Conservation (phyloP, 371 early-diverging fungal genomes). For the Mortierella sp. region DNA sequence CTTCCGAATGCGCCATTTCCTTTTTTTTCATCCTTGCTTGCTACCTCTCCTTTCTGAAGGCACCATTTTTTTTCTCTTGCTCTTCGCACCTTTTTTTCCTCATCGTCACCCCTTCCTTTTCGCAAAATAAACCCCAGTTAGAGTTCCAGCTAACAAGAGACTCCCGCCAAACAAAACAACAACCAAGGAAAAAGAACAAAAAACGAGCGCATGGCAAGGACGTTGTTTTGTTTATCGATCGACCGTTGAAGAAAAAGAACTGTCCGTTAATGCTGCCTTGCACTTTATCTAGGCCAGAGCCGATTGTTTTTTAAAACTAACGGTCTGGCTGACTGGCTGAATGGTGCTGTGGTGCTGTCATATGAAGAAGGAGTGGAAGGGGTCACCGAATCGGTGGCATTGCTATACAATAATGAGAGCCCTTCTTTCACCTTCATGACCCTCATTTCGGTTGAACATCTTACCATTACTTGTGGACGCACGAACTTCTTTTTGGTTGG, state of each 20-base stretch:
- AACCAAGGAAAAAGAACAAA: background rate
- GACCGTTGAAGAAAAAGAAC: background rate
- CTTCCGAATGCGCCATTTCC: conserved; percentile 7
- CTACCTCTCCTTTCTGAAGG: background rate
- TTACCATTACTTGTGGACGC: background rate
- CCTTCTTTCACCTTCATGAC: background rate
- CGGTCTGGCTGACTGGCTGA: too few species aligned
- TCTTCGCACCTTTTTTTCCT: background rate
- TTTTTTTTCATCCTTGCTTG: background rate
- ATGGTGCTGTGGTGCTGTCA: background rate
- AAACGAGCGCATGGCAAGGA: background rate
- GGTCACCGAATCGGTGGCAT: background rate
- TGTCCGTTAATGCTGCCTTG: background rate
- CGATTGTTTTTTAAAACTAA: background rate
- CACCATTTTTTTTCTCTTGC: background rate
- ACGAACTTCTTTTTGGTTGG: background rate
- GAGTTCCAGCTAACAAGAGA: background rate
- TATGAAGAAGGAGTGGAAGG: background rate
- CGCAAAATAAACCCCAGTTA: background rate
- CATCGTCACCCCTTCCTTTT: background rate
- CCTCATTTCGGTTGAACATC: background rate
- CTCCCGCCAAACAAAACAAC: background rate
- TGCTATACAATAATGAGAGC: background rate
- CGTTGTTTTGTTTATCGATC: background rate
- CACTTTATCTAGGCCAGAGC: background rate